phyloP scores from a whole-genome alignment of 441 rosid genomes.

The Pelargonium myrrhifolium region DNA sequence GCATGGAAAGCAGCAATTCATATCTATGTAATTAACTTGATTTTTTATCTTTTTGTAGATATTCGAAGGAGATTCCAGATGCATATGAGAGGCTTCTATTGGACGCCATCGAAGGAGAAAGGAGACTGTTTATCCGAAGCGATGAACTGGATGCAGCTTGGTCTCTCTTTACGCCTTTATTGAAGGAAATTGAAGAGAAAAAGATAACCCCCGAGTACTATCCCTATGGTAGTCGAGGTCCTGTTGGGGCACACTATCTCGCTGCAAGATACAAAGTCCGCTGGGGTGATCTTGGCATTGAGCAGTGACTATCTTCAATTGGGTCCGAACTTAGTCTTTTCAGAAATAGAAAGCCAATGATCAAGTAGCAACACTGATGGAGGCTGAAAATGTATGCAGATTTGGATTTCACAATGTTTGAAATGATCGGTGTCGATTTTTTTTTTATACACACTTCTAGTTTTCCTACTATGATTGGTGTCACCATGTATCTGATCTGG shows the following conservation, averaged over 20 bases:
- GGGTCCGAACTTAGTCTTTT: neutral
- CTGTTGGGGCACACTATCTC: slow-evolving; percentile 82
- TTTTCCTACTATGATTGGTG: too few species aligned
- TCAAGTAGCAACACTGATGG: neutral
- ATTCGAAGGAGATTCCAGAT: slow-evolving; percentile 73
- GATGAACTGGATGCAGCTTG: slow-evolving; percentile 96
- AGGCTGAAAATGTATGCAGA: neutral
- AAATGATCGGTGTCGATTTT: too few species aligned
- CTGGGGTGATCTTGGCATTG: slow-evolving; percentile 74
- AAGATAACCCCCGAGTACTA: slow-evolving; percentile 73
- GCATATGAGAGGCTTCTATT: slow-evolving; percentile 88
- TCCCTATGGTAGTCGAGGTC: slow-evolving; percentile 89
- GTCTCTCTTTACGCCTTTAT: slow-evolving; percentile 68
- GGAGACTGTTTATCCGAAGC: slow-evolving; percentile 77
- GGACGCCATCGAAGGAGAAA: slow-evolving; percentile 84
- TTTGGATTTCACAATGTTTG: too few species aligned
- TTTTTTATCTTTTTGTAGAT: slow-evolving; percentile 36
- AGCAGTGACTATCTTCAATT: slow-evolving; percentile 18
- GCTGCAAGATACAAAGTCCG: slow-evolving; percentile 82
- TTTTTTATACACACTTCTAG: too few species aligned
- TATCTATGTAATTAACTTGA: neutral
- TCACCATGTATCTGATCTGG: too few species aligned
- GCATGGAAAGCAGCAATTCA: too few species aligned
- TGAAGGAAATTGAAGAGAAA: slow-evolving; percentile 64
- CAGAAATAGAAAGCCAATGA: neutral